Conservation (phyloP, 805 yeast genomes). For the Ogataea thermomethanolica region DNA sequence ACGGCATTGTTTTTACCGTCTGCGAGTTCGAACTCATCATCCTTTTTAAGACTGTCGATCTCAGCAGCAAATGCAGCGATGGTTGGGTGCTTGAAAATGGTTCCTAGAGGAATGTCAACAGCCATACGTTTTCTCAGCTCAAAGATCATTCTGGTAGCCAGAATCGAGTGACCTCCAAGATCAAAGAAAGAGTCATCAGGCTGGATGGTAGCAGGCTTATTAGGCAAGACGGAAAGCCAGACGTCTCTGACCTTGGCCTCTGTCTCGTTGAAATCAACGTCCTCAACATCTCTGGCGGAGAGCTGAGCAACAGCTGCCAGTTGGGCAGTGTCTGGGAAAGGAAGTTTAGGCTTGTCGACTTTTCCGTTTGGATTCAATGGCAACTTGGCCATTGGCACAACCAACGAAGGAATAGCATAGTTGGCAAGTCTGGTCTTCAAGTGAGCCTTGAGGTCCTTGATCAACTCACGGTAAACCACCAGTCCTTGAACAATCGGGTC, state of each 20-base stretch:
- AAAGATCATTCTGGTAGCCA: constrained; percentile 96
- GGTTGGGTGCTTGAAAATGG: constrained; percentile 87
- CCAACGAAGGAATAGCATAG: constrained; percentile 89
- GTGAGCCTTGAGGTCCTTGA: constrained; percentile 76
- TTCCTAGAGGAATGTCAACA: constrained; percentile 84
- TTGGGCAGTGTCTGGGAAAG: constrained; percentile 90
- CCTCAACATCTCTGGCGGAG: constrained; percentile 40
- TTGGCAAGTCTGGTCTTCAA: constrained; percentile 86
- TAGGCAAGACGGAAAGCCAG: constrained; percentile 85
- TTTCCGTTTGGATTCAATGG: constrained; percentile 98
- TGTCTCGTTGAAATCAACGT: constrained; percentile 53
- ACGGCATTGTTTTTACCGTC: constrained; percentile 32
- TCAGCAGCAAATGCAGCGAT: constrained; percentile 73
- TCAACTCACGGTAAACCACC: constrained; percentile 68
- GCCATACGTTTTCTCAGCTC: constrained; percentile 75
- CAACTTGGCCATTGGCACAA: constrained; percentile 79
- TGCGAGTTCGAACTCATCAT: constrained; percentile 44
- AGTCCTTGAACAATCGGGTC: constrained; percentile 78
- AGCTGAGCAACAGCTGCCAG: constrained; percentile 68
- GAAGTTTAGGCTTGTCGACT: constrained; percentile 94
- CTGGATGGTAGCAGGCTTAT: constrained; percentile 71
- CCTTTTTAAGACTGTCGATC: constrained; percentile 54
- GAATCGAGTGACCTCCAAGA: constrained; percentile 95
- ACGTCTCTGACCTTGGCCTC: constrained; percentile 72
- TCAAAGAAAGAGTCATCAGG: constrained; percentile 92